Conservation (phyloP, 306 rosid species). For the Cucurbita ficifolia region DNA sequence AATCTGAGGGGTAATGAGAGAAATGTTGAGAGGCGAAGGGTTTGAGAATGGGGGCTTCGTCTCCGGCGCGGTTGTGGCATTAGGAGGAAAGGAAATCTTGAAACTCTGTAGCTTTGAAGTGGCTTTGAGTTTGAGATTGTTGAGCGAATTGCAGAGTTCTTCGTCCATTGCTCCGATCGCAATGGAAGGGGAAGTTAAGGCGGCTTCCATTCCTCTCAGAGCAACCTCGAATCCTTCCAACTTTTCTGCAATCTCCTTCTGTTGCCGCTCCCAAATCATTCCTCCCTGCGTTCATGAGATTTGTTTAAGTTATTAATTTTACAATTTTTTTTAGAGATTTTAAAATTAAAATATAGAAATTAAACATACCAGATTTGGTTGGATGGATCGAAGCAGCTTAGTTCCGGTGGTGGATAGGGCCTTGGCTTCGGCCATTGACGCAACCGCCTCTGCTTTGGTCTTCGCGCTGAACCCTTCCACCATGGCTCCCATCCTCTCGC, state of each 20-base stretch:
- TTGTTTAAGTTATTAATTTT: no score
- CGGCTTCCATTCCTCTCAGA: slow-evolving; percentile 55
- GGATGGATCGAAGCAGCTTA: slow-evolving; percentile 28
- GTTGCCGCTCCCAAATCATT: slow-evolving; percentile 56
- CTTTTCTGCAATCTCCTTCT: slow-evolving; percentile 17
- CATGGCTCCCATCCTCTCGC: slow-evolving; percentile 31
- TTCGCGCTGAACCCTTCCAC: slow-evolving; percentile 31
- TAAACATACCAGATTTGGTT: slow-evolving; percentile 23
- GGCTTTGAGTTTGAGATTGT: slow-evolving; percentile 17
- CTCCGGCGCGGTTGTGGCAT: slow-evolving; percentile 27
- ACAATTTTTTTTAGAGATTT: no score
- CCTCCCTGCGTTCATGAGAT: slow-evolving; percentile 41
- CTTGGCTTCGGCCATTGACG: slow-evolving; percentile 24
- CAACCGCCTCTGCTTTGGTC: slow-evolving; percentile 19
- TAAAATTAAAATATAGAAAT: no score
- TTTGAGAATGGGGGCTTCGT: slow-evolving; percentile 10
- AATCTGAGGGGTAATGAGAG: slow-evolving; percentile 19
- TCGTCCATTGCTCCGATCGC: slow-evolving; percentile 30
- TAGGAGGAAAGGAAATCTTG: slow-evolving; percentile 17
- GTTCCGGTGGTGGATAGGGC: slow-evolving; percentile 36
- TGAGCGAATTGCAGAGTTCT: slow-evolving; percentile 26
- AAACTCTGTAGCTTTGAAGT: slow-evolving; percentile 26
- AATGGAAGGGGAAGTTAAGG: slow-evolving; percentile 30
- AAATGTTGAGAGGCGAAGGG: slow-evolving; percentile 10
- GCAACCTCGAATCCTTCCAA: slow-evolving; percentile 33